Base-by-base conservation (phyloP, 2,329 filamentous ascomycete species). In the Monosporascus sp. region DNA sequence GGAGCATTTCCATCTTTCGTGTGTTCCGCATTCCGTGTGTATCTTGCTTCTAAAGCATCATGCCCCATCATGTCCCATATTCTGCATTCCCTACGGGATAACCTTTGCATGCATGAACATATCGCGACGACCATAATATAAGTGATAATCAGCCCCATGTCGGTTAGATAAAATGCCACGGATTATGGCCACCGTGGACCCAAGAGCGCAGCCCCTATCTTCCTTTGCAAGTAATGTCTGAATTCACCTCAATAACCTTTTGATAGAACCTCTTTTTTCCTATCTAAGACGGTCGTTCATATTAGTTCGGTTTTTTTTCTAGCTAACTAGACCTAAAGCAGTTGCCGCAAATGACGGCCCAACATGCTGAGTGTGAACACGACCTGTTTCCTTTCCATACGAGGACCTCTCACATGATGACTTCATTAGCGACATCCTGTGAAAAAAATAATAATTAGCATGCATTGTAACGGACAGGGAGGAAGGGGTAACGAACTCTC, bases 391-490 rank as follows among this genome's bases (percentile, higher is more conserved):
- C 37, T 26, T 49, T 41, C 19, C 22, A 27, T n/a, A 9, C 19
- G 24, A 49, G 43, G 5, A 22, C 36, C 26, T 51, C 54, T 80
- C 83, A 97, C 92, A 97, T 97, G 71, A 97, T 97, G 67, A 96
- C 90, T 70, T 87, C 84, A 66, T 93, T 92, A 58, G 84, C 74
- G 55, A 96, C 91, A 71, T 96, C 91, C 87, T 91, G 60, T n/a
- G 43, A 14, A 51, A 20, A 36, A 53, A 48, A 22, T n/a, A 47
- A 22, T 31, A 7, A 5, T 45, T 44, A 51, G 16, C 50, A 49
- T 31, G 24, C 47, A 14, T 41, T 17, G 27, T 26, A 16, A 27
- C 31, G 17, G 45, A 24, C 7, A 11, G 37, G 17, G 26, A 27
- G 27, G 20, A 36, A 24, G 7, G 20, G 22, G 36, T 38, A 40